Evolutionary conservation across 2,329 filamentous ascomycete genomes (phyloP).

Genomic region (Xylaria sp.): DNA sequence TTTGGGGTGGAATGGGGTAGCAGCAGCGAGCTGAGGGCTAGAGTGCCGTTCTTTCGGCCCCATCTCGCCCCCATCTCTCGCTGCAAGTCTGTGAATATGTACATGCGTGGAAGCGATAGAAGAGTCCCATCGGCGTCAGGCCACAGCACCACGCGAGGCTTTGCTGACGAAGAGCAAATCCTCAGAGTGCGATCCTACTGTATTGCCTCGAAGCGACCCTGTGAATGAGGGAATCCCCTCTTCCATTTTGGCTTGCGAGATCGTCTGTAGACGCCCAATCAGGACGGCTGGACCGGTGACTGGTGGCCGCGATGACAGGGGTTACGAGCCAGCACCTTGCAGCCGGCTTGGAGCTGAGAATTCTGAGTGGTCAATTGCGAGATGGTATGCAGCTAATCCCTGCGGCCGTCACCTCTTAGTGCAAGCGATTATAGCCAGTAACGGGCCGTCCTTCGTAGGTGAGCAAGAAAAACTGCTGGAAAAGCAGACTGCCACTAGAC

Average conservation of each 20-base stretch:
- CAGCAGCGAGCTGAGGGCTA: background rate
- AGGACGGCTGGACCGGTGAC: slow-evolving; percentile 17
- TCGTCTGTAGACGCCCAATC: slow-evolving; percentile 14
- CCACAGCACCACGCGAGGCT: background rate
- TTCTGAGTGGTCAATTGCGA: slow-evolving; percentile 21
- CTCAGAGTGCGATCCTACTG: slow-evolving; percentile 11
- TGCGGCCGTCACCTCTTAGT: slow-evolving; percentile 25
- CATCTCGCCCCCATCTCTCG: background rate
- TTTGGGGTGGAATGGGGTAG: background rate
- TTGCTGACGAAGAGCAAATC: background rate
- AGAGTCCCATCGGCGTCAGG: slow-evolving; percentile 11
- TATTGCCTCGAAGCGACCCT: slow-evolving; percentile 1
- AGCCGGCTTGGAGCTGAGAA: slow-evolving; percentile 1
- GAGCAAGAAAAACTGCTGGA: slow-evolving; percentile 1
- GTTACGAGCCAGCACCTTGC: slow-evolving; percentile 3
- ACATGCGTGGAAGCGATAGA: slow-evolving; percentile 10
- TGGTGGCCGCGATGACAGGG: slow-evolving; percentile 8
- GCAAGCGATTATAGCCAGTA: slow-evolving; percentile 16
- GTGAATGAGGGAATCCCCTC: slow-evolving; percentile 20
- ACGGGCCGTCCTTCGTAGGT: slow-evolving; percentile 20
- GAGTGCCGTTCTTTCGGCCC: background rate
- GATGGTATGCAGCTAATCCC: slow-evolving; percentile 23
- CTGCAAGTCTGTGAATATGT: background rate
- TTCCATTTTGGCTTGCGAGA: background rate
- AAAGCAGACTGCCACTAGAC: background rate